phyloP scores from a whole-genome alignment of 2,329 filamentous ascomycete genomes.

The Calonectria ilicicola region DNA sequence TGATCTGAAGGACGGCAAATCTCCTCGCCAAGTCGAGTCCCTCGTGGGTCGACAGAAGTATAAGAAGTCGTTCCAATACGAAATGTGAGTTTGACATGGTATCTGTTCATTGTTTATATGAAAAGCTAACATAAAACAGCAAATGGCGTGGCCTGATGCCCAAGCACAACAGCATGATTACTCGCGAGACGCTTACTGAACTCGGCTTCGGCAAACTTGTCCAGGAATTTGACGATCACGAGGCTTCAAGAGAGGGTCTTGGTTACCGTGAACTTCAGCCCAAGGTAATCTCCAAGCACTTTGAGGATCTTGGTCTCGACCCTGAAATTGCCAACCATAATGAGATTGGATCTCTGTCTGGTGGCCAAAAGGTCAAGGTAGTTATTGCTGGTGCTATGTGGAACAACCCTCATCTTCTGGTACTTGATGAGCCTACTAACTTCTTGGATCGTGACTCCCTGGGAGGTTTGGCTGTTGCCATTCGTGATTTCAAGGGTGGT shows the following conservation, averaged over 20 bases:
- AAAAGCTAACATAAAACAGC: constrained; percentile 54
- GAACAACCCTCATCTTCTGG: constrained; percentile 98
- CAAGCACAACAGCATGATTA: constrained; percentile 93
- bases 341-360: constrained; percentile 94
- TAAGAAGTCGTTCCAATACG: constrained; percentile 99
- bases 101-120: not conserved
- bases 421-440: constrained; percentile 98
- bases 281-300: constrained; percentile 96
- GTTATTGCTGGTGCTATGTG: constrained; percentile 96
- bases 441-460: constrained; percentile 98
- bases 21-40: constrained; percentile 81
- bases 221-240: constrained; percentile 98
- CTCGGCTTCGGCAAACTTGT: constrained; percentile 93
- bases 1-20: constrained; percentile 86
- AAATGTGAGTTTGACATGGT: constrained; percentile 73
- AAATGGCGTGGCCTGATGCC: constrained; percentile 93
- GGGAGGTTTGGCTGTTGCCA: constrained; percentile 95
- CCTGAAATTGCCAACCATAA: constrained; percentile 99
- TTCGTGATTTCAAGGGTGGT: constrained; percentile 97
- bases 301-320: constrained; percentile 95
- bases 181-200: constrained; percentile 88
- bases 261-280: constrained; percentile 95
- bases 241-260: constrained; percentile 97
- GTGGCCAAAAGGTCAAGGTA: constrained; percentile 99
- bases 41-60: constrained; percentile 97